Evolutionary conservation across 495 filamentous ascomycete species (phyloP).

Genomic region (Neurospora pannonica): DNA sequence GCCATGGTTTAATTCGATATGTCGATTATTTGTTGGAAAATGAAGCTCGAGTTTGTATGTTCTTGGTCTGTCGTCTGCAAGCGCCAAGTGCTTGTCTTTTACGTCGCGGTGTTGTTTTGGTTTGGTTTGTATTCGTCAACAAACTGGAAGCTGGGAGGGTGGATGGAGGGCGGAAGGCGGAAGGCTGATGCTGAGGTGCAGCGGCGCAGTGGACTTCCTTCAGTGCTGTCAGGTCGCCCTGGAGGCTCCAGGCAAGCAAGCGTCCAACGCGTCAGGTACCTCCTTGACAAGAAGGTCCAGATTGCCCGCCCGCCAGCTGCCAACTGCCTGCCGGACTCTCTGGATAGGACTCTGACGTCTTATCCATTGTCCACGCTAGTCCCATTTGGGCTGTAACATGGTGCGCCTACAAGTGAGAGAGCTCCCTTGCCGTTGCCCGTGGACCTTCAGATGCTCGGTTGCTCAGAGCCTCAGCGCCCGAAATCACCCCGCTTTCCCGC

Average conservation of each 20-base stretch:
- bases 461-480: not conserved
- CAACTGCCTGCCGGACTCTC: not conserved
- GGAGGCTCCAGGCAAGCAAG: constrained; percentile 31
- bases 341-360: not conserved
- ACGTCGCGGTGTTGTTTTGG: not conserved
- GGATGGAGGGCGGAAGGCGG: constrained; percentile 3
- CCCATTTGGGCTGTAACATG: not conserved
- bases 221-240: not conserved
- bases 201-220: not conserved
- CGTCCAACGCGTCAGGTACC: constrained; percentile 25
- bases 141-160: not conserved
- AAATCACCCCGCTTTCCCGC: not conserved
- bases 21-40: constrained; percentile 1
- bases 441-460: not conserved
- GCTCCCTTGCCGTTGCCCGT: not conserved
- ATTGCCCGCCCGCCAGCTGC: not conserved
- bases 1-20: constrained; percentile 53
- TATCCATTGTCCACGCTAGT: not conserved
- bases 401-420: not conserved
- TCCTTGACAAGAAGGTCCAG: constrained; percentile 9
- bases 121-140: not conserved
- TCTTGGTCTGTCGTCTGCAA: constrained; percentile 1
- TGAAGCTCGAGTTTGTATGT: not conserved
- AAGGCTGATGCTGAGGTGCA: constrained; percentile 4
- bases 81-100: constrained; percentile 1